Percentiles rank a stretch among this genome's conserved stretches.
Evolutionary conservation across 805 yeast genomes (phyloP).

Genomic region (Metschnikowia drakensbergensis): DNA sequence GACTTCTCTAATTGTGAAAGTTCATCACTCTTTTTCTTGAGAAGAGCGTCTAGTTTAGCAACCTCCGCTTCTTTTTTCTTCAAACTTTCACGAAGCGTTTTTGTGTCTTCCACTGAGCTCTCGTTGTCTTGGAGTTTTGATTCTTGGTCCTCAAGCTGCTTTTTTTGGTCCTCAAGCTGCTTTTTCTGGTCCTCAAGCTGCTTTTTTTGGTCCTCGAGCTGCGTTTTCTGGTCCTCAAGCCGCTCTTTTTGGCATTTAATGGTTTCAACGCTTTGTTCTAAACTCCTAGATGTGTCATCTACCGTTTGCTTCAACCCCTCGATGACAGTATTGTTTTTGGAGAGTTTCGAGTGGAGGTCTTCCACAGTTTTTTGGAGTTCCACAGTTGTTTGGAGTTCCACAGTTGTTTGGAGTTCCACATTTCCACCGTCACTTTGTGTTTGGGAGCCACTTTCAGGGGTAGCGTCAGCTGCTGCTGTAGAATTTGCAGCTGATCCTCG

Average conservation of each 20-base stretch:
- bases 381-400: background rate
- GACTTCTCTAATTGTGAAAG: conserved; percentile 11
- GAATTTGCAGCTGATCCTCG: too few species aligned
- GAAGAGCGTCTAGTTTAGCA: conserved; percentile 7
- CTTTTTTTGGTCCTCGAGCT: conserved; percentile 15
- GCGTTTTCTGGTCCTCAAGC: conserved; percentile 2
- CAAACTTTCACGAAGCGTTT: background rate
- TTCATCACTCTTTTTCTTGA: conserved; percentile 9
- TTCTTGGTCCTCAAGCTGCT: conserved; percentile 1
- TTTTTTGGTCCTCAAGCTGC: conserved; percentile 10
- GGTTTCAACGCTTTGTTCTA: conserved; percentile 7
- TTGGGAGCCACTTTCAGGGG: too few species aligned
- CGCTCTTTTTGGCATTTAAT: conserved; percentile 6
- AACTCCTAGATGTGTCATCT: conserved; percentile 10
- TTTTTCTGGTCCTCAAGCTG: conserved; percentile 15
- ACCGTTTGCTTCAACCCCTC: conserved; percentile 3
- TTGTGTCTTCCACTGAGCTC: background rate
- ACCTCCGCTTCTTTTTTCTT: conserved; percentile 2
- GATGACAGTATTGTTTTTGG: background rate
- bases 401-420: too few species aligned
- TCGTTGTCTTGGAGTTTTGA: background rate
- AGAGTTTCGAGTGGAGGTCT: background rate
- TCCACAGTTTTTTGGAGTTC: background rate
- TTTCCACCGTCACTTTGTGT: too few species aligned
- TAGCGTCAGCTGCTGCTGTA: too few species aligned